Percentiles rank a stretch among this genome's conserved stretches.
phyloP scores from a whole-genome alignment of 78 protist species.

The Dictyostelium firmibasis region DNA sequence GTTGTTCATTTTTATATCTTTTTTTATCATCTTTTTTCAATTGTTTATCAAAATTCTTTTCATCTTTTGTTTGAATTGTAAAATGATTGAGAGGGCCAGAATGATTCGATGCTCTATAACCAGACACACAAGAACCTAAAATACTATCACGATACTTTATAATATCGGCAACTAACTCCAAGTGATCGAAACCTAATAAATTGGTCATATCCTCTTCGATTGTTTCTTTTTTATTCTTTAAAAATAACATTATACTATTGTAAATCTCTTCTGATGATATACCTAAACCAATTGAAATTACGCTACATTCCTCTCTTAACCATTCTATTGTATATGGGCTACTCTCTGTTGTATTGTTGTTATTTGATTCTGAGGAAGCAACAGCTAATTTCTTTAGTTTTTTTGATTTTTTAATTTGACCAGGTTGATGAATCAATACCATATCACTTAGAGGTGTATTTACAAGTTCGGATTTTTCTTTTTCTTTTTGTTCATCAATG shows the following conservation, averaged over 20 bases:
- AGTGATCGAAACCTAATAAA: slow-evolving; percentile 42
- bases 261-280: slow-evolving; percentile 13
- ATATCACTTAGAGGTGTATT: neutral
- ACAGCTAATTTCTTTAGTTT: neutral
- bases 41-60: slow-evolving; percentile 23
- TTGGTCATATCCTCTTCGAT: slow-evolving; percentile 47
- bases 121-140: neutral
- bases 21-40: slow-evolving; percentile 36
- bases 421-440: neutral
- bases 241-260: neutral
- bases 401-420: neutral
- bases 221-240: neutral
- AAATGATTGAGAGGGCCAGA: slow-evolving; percentile 29
- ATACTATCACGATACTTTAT: slow-evolving; percentile 11
- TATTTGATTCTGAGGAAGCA: neutral
- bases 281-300: neutral
- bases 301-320: slow-evolving; percentile 36
- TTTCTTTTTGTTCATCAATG: neutral
- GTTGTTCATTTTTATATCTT: neutral
- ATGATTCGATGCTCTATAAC: neutral
- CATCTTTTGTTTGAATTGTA: slow-evolving; percentile 46
- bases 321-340: neutral
- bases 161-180: slow-evolving; percentile 28
- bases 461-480: neutral
- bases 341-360: no score